These are phyloP conservation scores for Anastatica hierochuntica DNA, from an alignment of 345 rosid species.

Conservation along the genomic window DNA sequence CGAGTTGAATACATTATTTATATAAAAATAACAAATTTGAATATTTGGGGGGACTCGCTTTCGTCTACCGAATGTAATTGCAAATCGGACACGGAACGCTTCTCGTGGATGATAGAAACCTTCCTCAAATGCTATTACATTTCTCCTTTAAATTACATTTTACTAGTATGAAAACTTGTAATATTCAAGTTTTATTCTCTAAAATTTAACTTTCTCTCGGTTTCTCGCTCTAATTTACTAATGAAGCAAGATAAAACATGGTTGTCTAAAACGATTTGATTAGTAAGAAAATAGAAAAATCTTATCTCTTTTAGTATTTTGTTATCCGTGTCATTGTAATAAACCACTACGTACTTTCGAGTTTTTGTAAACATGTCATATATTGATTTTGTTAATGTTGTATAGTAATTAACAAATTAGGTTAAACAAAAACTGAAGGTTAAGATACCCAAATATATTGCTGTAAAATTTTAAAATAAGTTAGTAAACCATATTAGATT, in stretches of 20 bases:
- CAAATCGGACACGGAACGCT: conserved; percentile 14
- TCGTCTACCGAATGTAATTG: not conserved
- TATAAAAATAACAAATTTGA: not conserved
- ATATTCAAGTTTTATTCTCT: too few relatives aligned
- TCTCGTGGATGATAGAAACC: conserved; percentile 6
- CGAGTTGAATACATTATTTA: conserved; percentile 1
- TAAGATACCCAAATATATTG: not conserved
- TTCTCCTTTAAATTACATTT: not conserved
- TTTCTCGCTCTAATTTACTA: too few relatives aligned
- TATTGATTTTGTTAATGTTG: not conserved
- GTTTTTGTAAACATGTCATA: not conserved
- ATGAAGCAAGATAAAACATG: too few relatives aligned
- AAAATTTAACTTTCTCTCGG: too few relatives aligned
- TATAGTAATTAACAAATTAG: conserved; percentile 1
- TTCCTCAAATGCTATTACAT: not conserved
- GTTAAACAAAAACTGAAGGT: not conserved
- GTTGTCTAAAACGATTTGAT: not conserved
- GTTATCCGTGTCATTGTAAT: too few relatives aligned
- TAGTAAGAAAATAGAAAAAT: not conserved
- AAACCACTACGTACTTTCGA: too few relatives aligned
- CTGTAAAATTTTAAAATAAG: not conserved
- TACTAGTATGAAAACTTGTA: too few relatives aligned
- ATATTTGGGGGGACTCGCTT: conserved; percentile 8
- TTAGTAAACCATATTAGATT: not conserved
- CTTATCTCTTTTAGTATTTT: too few relatives aligned